Percentiles rank a stretch among this genome's conserved stretches.
Evolutionary conservation across 164 flowering plant genomes (phyloP).

Genomic region (Paratinospora sagittata): DNA sequence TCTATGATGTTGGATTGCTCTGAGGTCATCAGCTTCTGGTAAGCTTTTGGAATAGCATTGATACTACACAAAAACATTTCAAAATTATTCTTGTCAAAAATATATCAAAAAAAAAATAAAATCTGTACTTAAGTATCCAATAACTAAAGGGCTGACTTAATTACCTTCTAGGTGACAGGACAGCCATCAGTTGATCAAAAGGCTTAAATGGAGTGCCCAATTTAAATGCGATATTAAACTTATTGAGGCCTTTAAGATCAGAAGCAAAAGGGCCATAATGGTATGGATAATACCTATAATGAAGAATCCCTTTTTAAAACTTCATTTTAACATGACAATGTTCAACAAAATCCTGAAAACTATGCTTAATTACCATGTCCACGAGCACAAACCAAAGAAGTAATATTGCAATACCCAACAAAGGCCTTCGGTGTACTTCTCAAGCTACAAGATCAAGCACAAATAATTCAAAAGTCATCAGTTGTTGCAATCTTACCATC

Average conservation of each 20-base stretch:
- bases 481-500: too few relatives aligned
- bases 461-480: too few relatives aligned
- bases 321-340: neutral
- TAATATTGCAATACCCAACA: slow-evolving; percentile 50
- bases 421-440: slow-evolving; percentile 46
- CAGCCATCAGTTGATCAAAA: slow-evolving; percentile 52
- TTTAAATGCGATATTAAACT: slow-evolving; percentile 22
- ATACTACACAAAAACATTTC: slow-evolving; percentile 20
- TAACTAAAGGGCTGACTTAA: neutral
- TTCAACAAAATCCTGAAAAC: neutral
- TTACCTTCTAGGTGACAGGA: slow-evolving; percentile 54
- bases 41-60: slow-evolving; percentile 33
- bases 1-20: slow-evolving; percentile 24
- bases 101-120: neutral
- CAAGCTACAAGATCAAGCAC: slow-evolving; percentile 30
- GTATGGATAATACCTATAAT: slow-evolving; percentile 41
- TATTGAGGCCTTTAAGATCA: slow-evolving; percentile 34
- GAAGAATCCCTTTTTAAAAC: too few relatives aligned
- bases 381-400: slow-evolving; percentile 43
- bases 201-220: slow-evolving; percentile 46
- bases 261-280: slow-evolving; percentile 61
- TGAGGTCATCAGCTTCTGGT: slow-evolving; percentile 25
- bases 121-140: neutral
- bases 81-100: neutral
- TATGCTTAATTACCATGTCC: slow-evolving; percentile 48